Evolutionary conservation across 2,329 filamentous ascomycete species (phyloP), one percentile per base, ranked within the genome.

Genomic region (Diaporthe citrichinensis): DNA sequence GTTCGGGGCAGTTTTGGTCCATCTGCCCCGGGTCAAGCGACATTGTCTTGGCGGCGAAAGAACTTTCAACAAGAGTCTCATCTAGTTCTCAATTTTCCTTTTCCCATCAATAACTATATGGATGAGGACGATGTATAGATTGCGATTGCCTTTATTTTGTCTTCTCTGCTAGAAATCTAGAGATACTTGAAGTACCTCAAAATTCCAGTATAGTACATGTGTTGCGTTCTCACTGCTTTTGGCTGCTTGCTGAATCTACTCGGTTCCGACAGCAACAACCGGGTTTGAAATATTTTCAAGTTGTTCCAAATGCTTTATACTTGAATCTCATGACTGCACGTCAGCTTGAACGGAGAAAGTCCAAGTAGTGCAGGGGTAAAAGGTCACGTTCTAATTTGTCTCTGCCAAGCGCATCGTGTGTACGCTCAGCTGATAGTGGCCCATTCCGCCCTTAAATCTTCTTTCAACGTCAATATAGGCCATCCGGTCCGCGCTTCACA

Each of bases 401-500:
- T 25, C 53, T 7, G 51, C 10, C 51, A 36, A n/a, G 10, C 55
- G 17, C 8, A 31, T 23, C 12, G 14, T 57, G 53, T 28, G 20
- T n/a, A 36, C 15, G 15, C 34, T 72, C 51, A 74, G 28, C 69
- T 59, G 36, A 67, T 41, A 39, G 76, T 79, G 12, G 79, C 77
- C 82, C 82, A 83, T 67, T 83, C 82, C 1, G 77, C 78, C 58
- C 78, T 76, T 41, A 83, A 74, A 31, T 84, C 82, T 23, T 81
- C 80, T 31, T 78, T 76, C 49, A 83, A 74, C 23, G 78, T 78
- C 2, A 74, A 75, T 69, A 84, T 84, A 0, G 85, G 85, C 86
- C 86, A 87, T 28, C 84, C 85, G 2, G 84, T 86, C 67, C 84
- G 78, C 31, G 78, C 79, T 57, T 84, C 82, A 76, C 85, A 85